Evolutionary conservation across 768 basidiomycete species (phyloP), one percentile per base, ranked within the genome.

Genomic region (Suillus hirtellus): DNA sequence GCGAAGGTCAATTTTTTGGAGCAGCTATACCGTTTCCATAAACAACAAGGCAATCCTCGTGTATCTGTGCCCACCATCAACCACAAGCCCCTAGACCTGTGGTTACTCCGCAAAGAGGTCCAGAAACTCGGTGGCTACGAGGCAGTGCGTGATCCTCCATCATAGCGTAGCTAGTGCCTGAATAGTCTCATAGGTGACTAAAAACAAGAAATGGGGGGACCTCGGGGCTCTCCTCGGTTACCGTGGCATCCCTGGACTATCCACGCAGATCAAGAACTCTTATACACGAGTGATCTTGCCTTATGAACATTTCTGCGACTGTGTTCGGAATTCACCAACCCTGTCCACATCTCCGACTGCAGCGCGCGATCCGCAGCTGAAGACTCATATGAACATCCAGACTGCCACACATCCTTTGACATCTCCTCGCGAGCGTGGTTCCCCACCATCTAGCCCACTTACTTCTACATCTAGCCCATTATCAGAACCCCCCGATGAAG

Each of bases 1-100:
- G 96, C 97, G 59, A 97, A 96, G 77, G 79, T 99, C 75, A 99
- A 97, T 80, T 99, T 97, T 78, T 78, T 98, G 68, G 96, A 99
- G 75, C 95, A 97, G 77, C 84, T 99, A 56, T 96, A 96, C 77
- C 90, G 93, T 69, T 99, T 91, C 76, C 97, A 99, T 78, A 90
- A 92, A 70, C 96, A 98, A 75, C 95, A 96, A 78, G 94, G 94
- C 55, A 94, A 95, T 74, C 82, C 88, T 64, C 88, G 92, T 67
- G 89, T 98, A 31, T 88, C 88, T n/a, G 90, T 98, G 40, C 97
- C 97, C 63, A 91, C 90, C 38, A 93, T 99, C 74, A 95, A 95
- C 75, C 89, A 93, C 76, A 92, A 93, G 72, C 85, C 94, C 1
- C 80, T 99, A 60, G 97, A 99, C 80, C 81, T 99, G 19, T 99